These are phyloP conservation scores for Leccinum arenicola DNA, from an alignment of 768 basidiomycete genomes.

Conservation along the genomic window DNA sequence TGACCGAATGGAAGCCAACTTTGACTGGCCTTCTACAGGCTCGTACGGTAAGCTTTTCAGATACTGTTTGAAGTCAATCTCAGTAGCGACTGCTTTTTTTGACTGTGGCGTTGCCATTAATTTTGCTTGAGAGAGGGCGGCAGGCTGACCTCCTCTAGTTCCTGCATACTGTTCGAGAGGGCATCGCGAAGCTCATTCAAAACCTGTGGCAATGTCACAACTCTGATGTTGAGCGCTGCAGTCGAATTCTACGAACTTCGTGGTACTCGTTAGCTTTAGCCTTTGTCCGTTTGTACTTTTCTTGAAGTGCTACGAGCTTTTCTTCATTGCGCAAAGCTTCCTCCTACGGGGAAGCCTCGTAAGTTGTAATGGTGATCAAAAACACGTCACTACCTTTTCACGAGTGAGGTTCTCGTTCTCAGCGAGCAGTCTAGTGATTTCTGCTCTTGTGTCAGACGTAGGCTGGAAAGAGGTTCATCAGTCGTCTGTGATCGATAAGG, in stretches of 20 bases:
- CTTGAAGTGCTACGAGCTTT: conserved; percentile 11
- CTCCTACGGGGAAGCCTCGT: conserved; percentile 11
- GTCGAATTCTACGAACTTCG: conserved; percentile 16
- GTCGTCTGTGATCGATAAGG: neutral
- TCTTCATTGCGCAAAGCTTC: conserved; percentile 5
- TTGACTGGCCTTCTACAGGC: conserved; percentile 11
- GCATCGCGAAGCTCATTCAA: conserved; percentile 18
- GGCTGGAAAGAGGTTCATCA: conserved; percentile 11
- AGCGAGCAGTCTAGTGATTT: conserved; percentile 16
- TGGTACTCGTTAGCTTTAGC: conserved; percentile 11
- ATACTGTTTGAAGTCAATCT: conserved; percentile 17
- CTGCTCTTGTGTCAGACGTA: conserved; percentile 2
- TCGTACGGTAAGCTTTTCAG: conserved; percentile 9
- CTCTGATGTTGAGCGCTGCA: neutral
- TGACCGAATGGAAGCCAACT: conserved; percentile 7
- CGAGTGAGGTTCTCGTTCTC: conserved; percentile 15
- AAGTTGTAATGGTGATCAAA: neutral
- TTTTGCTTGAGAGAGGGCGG: neutral
- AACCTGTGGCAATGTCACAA: conserved; percentile 12
- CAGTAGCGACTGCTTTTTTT: conserved; percentile 7
- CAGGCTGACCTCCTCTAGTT: conserved; percentile 21
- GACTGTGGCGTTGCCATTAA: conserved; percentile 9
- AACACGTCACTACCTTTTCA: conserved; percentile 10
- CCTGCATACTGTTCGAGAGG: conserved; percentile 14
- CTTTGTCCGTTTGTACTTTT: conserved; percentile 24